A percentile compares a stretch with the other conserved stretches of the same genome.
phyloP scores from a whole-genome alignment of 805 yeast species.

The Debaryomyces castellii region DNA sequence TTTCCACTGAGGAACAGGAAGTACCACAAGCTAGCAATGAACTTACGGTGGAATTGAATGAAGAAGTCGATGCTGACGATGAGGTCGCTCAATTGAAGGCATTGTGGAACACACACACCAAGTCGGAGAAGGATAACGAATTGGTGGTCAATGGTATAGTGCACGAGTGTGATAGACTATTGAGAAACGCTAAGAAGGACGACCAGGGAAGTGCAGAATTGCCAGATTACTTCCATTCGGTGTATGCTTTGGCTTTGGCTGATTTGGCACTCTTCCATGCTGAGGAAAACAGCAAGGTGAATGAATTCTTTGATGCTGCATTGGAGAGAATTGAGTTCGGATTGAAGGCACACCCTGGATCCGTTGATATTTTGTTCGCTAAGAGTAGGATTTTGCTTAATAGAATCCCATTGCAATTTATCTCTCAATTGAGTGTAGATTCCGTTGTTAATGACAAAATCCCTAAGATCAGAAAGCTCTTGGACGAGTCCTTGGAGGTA shows the following conservation, averaged over 20 bases:
- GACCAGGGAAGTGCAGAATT: slow-evolving; percentile 12
- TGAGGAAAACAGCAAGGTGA: slow-evolving; percentile 31
- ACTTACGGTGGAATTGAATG: slow-evolving; percentile 62
- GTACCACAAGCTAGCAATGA: slow-evolving; percentile 22
- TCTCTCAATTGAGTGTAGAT: slow-evolving; percentile 49
- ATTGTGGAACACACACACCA: slow-evolving; percentile 63
- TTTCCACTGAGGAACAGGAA: background rate
- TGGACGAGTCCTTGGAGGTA: slow-evolving; percentile 46
- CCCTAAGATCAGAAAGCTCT: slow-evolving; percentile 34
- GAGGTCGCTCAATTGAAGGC: slow-evolving; percentile 76
- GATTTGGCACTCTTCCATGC: slow-evolving; percentile 61
- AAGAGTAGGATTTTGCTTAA: slow-evolving; percentile 55
- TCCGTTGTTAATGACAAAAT: slow-evolving; percentile 31
- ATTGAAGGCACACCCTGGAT: slow-evolving; percentile 45
- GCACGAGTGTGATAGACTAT: slow-evolving; percentile 86
- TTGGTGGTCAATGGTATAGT: slow-evolving; percentile 75
- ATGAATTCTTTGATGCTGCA: slow-evolving; percentile 67
- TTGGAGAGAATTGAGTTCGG: slow-evolving; percentile 69
- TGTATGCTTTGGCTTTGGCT: slow-evolving; percentile 71
- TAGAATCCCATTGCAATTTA: slow-evolving; percentile 57
- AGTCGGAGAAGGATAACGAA: slow-evolving; percentile 60
- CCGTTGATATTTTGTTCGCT: slow-evolving; percentile 49
- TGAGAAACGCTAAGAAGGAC: slow-evolving; percentile 43
- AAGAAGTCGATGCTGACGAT: slow-evolving; percentile 71
- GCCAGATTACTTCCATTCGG: slow-evolving; percentile 60